Evolutionary conservation across 768 basidiomycete genomes (phyloP).

Genomic region (Pluteus cervinus): DNA sequence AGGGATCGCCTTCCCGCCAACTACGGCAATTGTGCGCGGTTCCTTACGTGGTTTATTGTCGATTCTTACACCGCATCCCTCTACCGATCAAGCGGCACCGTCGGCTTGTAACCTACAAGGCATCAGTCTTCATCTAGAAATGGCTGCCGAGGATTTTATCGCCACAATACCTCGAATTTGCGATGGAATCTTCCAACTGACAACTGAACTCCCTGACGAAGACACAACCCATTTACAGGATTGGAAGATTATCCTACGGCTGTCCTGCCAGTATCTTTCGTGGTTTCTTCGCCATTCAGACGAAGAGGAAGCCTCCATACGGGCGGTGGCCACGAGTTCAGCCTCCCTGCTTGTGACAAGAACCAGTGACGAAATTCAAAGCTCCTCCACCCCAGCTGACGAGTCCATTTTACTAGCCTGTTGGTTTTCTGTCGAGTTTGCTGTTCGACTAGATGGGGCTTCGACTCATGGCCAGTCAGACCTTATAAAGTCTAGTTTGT

Average conservation of each 20-base stretch:
- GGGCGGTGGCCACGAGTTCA: slow-evolving; percentile 24
- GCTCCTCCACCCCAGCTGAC: too few species aligned
- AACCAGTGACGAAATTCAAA: too few species aligned
- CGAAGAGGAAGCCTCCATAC: slow-evolving; percentile 30
- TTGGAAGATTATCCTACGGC: slow-evolving; percentile 34
- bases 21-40: too few species aligned
- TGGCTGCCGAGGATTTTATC: slow-evolving; percentile 38
- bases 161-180: slow-evolving; percentile 38
- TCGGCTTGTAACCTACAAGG: slow-evolving; percentile 26
- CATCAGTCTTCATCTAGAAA: slow-evolving; percentile 36
- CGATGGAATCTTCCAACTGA: slow-evolving; percentile 35
- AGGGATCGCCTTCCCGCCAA: too few species aligned
- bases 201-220: slow-evolving; percentile 28
- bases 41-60: too few species aligned
- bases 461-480: slow-evolving; percentile 7
- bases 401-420: slow-evolving; percentile 35
- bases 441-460: slow-evolving; percentile 29
- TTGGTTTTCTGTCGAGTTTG: slow-evolving; percentile 64
- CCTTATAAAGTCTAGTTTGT: slow-evolving; percentile 22
- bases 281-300: slow-evolving; percentile 31
- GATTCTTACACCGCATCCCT: too few species aligned
- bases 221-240: slow-evolving; percentile 24
- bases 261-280: slow-evolving; percentile 39
- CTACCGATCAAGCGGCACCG: too few species aligned
- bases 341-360: too few species aligned